These are phyloP conservation scores for Pseudogymnoascus sp. DNA, from an alignment of 2,329 filamentous ascomycete species.

Conservation along the genomic window DNA sequence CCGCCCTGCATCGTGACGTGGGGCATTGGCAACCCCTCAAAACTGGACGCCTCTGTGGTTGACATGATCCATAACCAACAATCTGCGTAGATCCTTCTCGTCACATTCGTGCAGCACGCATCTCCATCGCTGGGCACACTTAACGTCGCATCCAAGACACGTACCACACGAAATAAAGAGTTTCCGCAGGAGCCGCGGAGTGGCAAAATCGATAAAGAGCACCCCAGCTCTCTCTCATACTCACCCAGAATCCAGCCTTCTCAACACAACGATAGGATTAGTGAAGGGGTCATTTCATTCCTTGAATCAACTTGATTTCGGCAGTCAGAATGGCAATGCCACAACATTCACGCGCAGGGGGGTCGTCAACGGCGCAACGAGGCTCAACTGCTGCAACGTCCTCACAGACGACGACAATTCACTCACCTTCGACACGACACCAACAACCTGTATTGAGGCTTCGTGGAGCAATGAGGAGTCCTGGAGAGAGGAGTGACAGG, in stretches of 20 bases:
- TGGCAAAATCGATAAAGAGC: conserved; percentile 2
- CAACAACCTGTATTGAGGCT: conserved; percentile 22
- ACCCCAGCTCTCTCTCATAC: not conserved
- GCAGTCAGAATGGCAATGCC: not conserved
- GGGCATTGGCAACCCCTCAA: conserved; percentile 1
- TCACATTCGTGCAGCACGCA: not conserved
- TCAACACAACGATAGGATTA: not conserved
- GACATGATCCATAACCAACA: not conserved
- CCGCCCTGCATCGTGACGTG: not conserved
- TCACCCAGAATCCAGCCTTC: not conserved
- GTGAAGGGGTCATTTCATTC: not conserved
- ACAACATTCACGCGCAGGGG: not conserved
- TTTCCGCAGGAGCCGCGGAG: not conserved
- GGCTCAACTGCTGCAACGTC: not conserved
- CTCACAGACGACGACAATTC: not conserved
- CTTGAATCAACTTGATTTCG: not conserved
- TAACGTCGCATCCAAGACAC: not conserved
- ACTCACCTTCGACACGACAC: not conserved
- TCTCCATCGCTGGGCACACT: not conserved
- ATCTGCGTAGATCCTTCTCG: not conserved
- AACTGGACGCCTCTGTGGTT: not conserved
- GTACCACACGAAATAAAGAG: not conserved
- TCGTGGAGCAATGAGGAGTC: conserved; percentile 19
- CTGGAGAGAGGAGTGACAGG: conserved; percentile 34
- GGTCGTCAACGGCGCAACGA: not conserved